phyloP scores from a whole-genome alignment of 805 yeast genomes.

The Candida sithepensis region DNA sequence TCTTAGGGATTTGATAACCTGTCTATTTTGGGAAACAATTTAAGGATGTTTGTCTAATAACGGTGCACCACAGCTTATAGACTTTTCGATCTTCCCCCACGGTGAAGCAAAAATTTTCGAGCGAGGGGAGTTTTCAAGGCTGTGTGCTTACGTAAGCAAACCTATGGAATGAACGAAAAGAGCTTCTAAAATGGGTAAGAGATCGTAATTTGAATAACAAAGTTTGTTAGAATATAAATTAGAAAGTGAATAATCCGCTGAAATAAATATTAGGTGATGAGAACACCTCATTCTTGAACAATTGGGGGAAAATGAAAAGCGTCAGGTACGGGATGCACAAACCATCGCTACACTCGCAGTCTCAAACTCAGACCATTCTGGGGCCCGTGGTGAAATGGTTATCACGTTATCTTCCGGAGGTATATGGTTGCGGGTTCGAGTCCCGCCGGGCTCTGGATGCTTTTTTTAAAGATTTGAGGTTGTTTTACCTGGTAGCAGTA shows the following conservation, averaged over 20 bases:
- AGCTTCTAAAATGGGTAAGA: neutral
- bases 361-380: constrained; percentile 5
- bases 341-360: neutral
- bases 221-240: neutral
- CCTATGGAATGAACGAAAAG: neutral
- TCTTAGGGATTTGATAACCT: no score
- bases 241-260: no score
- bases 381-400: constrained; percentile 77
- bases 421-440: constrained; percentile 70
- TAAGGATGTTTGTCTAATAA: no score
- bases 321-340: neutral
- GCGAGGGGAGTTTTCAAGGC: neutral
- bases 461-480: constrained; percentile 2
- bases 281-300: no score
- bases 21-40: no score
- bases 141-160: neutral
- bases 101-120: neutral
- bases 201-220: neutral
- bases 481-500: no score
- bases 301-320: neutral
- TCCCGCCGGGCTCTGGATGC: constrained; percentile 54
- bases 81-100: neutral
- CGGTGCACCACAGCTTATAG: no score
- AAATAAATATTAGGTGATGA: no score
- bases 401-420: constrained; percentile 69